Evolutionary conservation across 2,329 filamentous ascomycete species (phyloP), one percentile per base, ranked within the genome.

Genomic region (Elsinoe fawcettii): DNA sequence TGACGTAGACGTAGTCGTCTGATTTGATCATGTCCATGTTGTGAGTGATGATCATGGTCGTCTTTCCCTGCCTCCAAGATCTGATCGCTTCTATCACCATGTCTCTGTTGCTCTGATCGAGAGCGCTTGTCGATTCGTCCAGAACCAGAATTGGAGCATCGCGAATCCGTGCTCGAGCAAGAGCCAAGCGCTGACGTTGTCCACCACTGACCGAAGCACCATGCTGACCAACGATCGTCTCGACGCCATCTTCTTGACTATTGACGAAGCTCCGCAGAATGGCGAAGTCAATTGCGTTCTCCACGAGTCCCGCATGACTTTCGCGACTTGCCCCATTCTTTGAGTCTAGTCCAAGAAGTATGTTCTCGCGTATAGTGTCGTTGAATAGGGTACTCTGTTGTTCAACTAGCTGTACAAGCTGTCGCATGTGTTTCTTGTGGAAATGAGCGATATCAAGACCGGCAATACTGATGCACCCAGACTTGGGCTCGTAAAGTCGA

Each of bases 1-100:
- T 74, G 9, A 96, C 80, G 63, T 91, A 95, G 0, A 95, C 80
- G 60, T 86, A 91, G 61, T 97, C 90, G 0, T 83, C 69, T 0
- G 82, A 73, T 3, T 73, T 69, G 8, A 97, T 92, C 62, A 92
- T 87, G 0, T 82, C 80, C 30, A 93, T 80, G 62, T 97, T 90
- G 66, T 97, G 92, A 0, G 93, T 96, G 64, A 97, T 92, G 62
- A 97, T 83, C 54, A 97, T 88, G 0, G 92, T 97, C 0, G 91
- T 96, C 68, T 88, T 93, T 0, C 81, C 85, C 34, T 73, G 75
- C 20, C 93, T 80, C 92, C 90, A 96, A 18, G 79, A 66, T 6
- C 89, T 79, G 55, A 96, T 85, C 0, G 84, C 82, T 41, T 87
- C 81, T 77, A 95, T 85, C 36, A 96, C 80, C 11, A 84, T 70